Base-by-base conservation (phyloP, 2,329 filamentous ascomycete species). In the Clarireedia monteithiana region DNA sequence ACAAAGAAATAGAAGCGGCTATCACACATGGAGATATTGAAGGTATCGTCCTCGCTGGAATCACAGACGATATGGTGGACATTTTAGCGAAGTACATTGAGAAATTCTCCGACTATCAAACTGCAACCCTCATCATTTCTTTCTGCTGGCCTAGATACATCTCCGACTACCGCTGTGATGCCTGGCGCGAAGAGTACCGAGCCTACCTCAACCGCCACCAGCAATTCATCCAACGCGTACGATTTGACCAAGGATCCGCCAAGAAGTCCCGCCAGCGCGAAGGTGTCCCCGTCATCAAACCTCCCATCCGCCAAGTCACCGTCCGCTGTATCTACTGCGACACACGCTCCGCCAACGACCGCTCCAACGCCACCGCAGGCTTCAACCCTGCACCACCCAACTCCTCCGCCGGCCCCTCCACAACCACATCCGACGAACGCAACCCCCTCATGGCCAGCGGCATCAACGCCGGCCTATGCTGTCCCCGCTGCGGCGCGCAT, bases 321-420 rank as follows among this genome's bases (percentile, higher is more conserved):
- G 79, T 94, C 49, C 82, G 88, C 48, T 94, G 89, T 71, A 79
- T 86, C 48, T 88, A 89, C 72, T 94, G 89, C 72, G 84, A 87
- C 64, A 77, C 80, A 36, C 77, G 82, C 66, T 78, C 78, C 24
- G 73, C 74, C 42, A 76, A 75, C 56, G 72, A 70, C 48, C 59
- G 64, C 46, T 56, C 59, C 17, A 64, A 65, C 54, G 50, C 62
- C 55, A 54, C 62, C 24, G 62, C 58, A 42, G 49, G 49, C 49
- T 26, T 53, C 27, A 39, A 38, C 20, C 53, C 53, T 4, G 53
- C 9, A 14, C 53, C 53, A 9, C 51, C 50, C 47, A 46, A 50
- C 40, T 49, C 62, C 30, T 52, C 57, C 23, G 56, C 59, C 4
- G 57, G 59, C n/a, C 58, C 59, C 34, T 63, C 59, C 17, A 61